Percentiles rank a stretch among this genome's conserved stretches.
These are phyloP conservation scores for Pseudogymnoascus sp. DNA, from an alignment of 2,329 filamentous ascomycete species.

Conservation along the genomic window DNA sequence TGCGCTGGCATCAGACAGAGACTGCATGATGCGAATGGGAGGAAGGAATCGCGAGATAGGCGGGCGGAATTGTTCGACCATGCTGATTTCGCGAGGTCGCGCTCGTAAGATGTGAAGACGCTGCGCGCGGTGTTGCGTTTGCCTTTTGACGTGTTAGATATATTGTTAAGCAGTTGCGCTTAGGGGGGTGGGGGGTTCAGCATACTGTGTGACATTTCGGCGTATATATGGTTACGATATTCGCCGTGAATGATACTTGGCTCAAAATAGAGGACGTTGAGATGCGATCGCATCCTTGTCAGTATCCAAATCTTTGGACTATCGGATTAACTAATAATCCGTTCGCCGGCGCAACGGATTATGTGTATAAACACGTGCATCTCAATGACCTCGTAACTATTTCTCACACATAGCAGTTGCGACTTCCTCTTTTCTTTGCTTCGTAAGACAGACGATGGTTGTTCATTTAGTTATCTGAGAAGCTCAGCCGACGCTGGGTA, in stretches of 20 bases:
- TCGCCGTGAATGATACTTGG: background rate
- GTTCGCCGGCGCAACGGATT: background rate
- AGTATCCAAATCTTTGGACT: background rate
- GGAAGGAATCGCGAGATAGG: conserved; percentile 81
- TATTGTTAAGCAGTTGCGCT: background rate
- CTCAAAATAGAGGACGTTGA: background rate
- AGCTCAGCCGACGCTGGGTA: conserved; percentile 1
- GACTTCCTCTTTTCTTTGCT: background rate
- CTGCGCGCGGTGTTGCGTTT: conserved; percentile 88
- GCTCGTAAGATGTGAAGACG: conserved; percentile 91
- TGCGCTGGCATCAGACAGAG: conserved; percentile 77
- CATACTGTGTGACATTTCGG: conserved; percentile 46
- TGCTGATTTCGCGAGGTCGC: conserved; percentile 68
- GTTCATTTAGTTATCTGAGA: background rate
- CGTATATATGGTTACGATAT: background rate
- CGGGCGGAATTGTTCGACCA: conserved; percentile 82
- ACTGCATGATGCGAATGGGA: conserved; percentile 82
- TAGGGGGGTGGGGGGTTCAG: background rate
- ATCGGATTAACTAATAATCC: background rate
- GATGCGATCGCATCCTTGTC: background rate
- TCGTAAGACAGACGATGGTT: background rate
- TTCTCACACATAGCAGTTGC: background rate
- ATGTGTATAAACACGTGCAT: conserved; percentile 4
- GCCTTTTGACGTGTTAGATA: conserved; percentile 34
- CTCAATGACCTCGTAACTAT: background rate